phyloP scores from a whole-genome alignment of 2,329 filamentous ascomycete species.

The Amesomyces nigricolor region DNA sequence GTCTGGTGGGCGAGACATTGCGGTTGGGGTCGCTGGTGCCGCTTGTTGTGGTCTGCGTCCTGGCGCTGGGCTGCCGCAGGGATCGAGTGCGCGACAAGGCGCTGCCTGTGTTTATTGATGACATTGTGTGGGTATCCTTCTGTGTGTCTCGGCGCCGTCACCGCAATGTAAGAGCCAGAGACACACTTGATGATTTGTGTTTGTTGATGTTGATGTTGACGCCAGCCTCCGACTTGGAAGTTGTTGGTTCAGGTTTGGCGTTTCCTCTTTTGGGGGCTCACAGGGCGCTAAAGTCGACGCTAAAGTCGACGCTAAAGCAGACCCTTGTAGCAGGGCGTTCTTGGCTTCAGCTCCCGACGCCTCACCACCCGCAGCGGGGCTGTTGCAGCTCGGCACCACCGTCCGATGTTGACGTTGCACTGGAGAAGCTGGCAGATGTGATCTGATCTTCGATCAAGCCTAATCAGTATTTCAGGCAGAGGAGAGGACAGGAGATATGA shows the following conservation, averaged over 20 bases:
- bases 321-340: conserved; percentile 3
- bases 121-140: conserved; percentile 30
- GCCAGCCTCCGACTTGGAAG: neutral
- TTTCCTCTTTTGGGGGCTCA: neutral
- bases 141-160: neutral
- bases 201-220: conserved; percentile 4
- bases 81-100: conserved; percentile 41
- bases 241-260: conserved; percentile 2
- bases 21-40: conserved; percentile 25
- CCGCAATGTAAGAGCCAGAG: neutral
- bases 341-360: conserved; percentile 5
- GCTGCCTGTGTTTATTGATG: conserved; percentile 34
- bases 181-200: neutral
- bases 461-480: no score
- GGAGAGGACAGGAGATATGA: no score
- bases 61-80: conserved; percentile 38
- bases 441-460: no score
- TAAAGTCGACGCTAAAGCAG: neutral
- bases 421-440: no score
- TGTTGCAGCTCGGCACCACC: neutral
- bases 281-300: neutral
- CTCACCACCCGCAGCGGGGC: neutral
- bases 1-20: conserved; percentile 44
- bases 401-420: no score
- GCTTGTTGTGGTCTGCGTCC: conserved; percentile 12